A percentile compares a stretch with the other conserved stretches of the same genome.
Conservation (phyloP, 768 basidiomycete species). For the Phaeolepiota aurea region DNA sequence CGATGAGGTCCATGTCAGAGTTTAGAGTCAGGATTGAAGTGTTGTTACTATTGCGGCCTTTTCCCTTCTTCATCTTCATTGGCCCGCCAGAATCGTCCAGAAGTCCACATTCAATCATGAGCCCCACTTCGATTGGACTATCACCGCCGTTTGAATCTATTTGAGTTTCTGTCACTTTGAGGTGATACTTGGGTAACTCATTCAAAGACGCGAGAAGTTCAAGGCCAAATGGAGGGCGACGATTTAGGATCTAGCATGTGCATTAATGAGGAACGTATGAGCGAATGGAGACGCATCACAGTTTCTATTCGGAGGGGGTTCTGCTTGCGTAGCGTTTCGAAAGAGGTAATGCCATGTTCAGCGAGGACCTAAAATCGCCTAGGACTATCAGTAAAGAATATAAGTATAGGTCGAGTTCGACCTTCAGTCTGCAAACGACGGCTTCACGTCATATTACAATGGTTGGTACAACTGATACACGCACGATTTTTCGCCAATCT, state of each 20-base stretch:
- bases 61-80: constrained; percentile 34
- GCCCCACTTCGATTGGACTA: constrained; percentile 46
- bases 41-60: constrained; percentile 41
- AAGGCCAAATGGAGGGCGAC: constrained; percentile 65
- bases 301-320: constrained; percentile 56
- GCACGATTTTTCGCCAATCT: constrained; percentile 91
- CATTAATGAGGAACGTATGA: too few relatives aligned
- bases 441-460: neutral
- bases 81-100: constrained; percentile 16
- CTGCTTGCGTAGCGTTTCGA: constrained; percentile 47
- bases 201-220: constrained; percentile 53
- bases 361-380: constrained; percentile 50
- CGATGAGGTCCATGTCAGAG: constrained; percentile 67
- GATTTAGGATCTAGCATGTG: constrained; percentile 64
- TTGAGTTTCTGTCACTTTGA: constrained; percentile 41
- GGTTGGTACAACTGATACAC: constrained; percentile 14
- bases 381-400: constrained; percentile 1
- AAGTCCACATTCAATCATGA: constrained; percentile 53
- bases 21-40: constrained; percentile 69
- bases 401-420: constrained; percentile 5
- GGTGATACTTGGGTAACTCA: constrained; percentile 58
- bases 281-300: constrained; percentile 28
- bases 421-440: constrained; percentile 22
- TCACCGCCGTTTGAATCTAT: constrained; percentile 35
- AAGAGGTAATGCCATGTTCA: constrained; percentile 59